Evolutionary conservation across 1,284 basidiomycete genomes (phyloP), one percentile per base, ranked within the genome.

Genomic region (Irpex sp.): DNA sequence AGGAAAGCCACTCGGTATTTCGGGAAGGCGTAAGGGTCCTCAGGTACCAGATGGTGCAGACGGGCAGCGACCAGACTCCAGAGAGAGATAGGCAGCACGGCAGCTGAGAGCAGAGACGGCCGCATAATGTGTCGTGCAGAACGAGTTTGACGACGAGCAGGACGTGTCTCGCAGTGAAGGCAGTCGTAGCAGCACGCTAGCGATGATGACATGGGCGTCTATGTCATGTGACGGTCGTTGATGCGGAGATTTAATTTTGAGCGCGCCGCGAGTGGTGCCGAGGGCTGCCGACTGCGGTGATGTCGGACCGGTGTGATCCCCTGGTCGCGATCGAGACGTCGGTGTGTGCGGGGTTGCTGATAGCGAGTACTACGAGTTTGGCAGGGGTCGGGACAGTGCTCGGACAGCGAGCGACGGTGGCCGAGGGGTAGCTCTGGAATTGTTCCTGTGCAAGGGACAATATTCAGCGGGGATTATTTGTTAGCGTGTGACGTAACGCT

Each of bases 1-100:
- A 96, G 84, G 75, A 93, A 96, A 55, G 87, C 79, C 67, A 96
- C 87, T 59, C 87, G 83, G 75, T 88, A 93, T 75, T 96, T 96
- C 61, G 94, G 94, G 73, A 89, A 93, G 0, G 93, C 89, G 72
- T 88, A 85, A 13, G 88, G 81, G 72, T 96, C 94, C 68, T 94
- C 88, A 38, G 91, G 89, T 44, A 74, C 69, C 56, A 91, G 81
- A 70, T 89, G 85, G 58, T 89, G 77, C 13, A 86, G 66, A 52
- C 85, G 81, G 2, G 85, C 81, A 2, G 72, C 61, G 49, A 73
- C 70, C 40, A 77, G 66, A 15, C 64, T 62, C 47, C 63, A 60
- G 58, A 68, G 56, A 38, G 69, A 67, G 26, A 71, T 62, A 34
- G 68, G 67, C 21, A 73, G 55, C 59, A 73, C 61, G 7, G 67